Conservation (phyloP, 1,139 yeast species). For the Yamadazyma sp. region DNA sequence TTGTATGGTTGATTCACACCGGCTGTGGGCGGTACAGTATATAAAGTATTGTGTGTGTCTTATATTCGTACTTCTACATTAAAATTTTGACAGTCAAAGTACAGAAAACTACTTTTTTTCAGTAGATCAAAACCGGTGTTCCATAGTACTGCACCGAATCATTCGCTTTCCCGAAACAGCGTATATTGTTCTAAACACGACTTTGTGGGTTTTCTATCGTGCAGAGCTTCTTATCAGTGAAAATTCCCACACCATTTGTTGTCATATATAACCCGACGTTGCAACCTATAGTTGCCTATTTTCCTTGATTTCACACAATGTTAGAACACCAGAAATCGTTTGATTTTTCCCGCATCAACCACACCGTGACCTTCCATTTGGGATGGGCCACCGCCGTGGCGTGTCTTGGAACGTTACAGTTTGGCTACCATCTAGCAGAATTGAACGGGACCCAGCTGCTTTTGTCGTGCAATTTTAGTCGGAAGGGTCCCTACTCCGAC, state of each 20-base stretch:
- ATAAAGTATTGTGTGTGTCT: no score
- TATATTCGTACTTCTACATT: no score
- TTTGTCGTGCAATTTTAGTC: slow-evolving; percentile 44
- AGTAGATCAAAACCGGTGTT: no score
- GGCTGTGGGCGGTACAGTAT: no score
- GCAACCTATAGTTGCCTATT: no score
- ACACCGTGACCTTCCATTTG: slow-evolving; percentile 27
- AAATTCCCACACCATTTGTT: background rate
- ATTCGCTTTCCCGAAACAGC: no score
- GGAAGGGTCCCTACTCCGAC: slow-evolving; percentile 22
- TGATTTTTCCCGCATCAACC: slow-evolving; percentile 21
- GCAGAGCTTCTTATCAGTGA: background rate
- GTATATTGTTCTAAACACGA: no score
- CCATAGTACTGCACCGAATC: no score
- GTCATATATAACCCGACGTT: background rate
- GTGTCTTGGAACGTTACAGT: slow-evolving; percentile 77
- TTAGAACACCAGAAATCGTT: slow-evolving; percentile 8
- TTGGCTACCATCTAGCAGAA: slow-evolving; percentile 89
- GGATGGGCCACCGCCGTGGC: slow-evolving; percentile 47
- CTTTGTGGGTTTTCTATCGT: background rate
- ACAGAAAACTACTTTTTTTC: no score
- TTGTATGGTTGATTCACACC: no score
- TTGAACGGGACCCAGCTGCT: slow-evolving; percentile 78
- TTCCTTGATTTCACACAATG: no score
- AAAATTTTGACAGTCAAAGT: no score